phyloP scores from a whole-genome alignment of 2,329 filamentous ascomycete species.

The Escovopsis weberi region DNA sequence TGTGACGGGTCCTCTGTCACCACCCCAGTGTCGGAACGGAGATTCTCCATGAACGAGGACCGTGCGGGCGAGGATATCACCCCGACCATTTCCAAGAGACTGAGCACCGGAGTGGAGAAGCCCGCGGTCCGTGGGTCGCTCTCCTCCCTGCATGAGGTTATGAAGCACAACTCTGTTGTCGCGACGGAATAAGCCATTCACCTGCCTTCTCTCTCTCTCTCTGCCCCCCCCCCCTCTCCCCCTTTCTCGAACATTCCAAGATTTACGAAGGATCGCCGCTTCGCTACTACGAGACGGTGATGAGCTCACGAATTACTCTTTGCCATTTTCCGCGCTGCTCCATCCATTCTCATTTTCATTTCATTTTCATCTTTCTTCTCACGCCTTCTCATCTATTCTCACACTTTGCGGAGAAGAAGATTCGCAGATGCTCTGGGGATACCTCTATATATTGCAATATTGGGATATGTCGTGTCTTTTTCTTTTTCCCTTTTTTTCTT shows the following conservation, averaged over 20 bases:
- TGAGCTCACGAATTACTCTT: constrained; percentile 2
- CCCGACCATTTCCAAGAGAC: constrained; percentile 16
- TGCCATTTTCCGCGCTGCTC: not conserved
- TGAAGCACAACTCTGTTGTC: not conserved
- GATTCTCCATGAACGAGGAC: constrained; percentile 19
- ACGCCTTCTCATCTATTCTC: not conserved
- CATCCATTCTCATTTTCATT: not conserved
- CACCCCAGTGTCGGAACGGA: constrained; percentile 24
- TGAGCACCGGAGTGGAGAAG: constrained; percentile 9
- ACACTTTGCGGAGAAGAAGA: too few species aligned
- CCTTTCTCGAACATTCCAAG: too few species aligned
- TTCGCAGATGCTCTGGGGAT: too few species aligned
- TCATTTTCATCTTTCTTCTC: not conserved
- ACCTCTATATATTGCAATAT: constrained; percentile 1
- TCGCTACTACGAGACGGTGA: constrained; percentile 3
- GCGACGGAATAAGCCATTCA: constrained; percentile 2
- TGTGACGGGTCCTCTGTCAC: constrained; percentile 22
- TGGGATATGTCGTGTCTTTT: constrained; percentile 4
- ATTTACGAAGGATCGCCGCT: constrained; percentile 3
- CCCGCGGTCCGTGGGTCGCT: constrained; percentile 1
- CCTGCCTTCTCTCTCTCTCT: too few species aligned
- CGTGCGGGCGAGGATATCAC: constrained; percentile 16
- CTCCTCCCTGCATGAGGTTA: constrained; percentile 1
- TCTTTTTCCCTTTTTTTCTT: too few species aligned
- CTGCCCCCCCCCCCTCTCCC: too few species aligned